These are phyloP conservation scores for Lophium mytilinum DNA, from an alignment of 495 filamentous ascomycete genomes.

Conservation along the genomic window DNA sequence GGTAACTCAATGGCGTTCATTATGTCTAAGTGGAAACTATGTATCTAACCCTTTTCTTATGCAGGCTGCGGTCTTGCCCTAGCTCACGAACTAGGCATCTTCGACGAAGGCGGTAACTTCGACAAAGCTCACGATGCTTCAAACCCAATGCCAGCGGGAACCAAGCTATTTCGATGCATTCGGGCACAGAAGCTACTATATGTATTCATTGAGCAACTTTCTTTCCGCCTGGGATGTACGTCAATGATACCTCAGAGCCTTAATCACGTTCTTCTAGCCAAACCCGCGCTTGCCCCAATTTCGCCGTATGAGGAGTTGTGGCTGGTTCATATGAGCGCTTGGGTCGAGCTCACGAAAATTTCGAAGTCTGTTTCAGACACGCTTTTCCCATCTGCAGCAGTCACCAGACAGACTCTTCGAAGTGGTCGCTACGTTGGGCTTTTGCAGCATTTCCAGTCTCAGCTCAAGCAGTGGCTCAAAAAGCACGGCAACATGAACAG, in stretches of 20 bases:
- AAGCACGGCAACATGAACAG: constrained; percentile 40
- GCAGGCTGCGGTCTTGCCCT: constrained; percentile 43
- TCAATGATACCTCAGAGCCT: constrained; percentile 45
- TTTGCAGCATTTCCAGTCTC: constrained; percentile 45
- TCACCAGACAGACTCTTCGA: constrained; percentile 44
- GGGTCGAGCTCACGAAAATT: constrained; percentile 43
- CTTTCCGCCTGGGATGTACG: constrained; percentile 46
- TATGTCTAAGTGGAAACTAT: too few species aligned
- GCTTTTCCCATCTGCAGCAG: constrained; percentile 45
- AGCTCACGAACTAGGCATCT: constrained; percentile 44
- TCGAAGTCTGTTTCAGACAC: constrained; percentile 47
- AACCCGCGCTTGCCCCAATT: constrained; percentile 12
- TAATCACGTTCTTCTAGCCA: constrained; percentile 24
- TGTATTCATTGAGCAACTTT: constrained; percentile 47
- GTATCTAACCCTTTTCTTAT: too few species aligned
- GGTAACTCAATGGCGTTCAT: too few species aligned
- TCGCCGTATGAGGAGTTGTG: constrained; percentile 20
- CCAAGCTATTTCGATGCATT: constrained; percentile 13
- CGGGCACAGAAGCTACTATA: constrained; percentile 43
- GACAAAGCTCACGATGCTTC: constrained; percentile 19
- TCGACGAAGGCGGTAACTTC: constrained; percentile 39
- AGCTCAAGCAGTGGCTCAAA: constrained; percentile 43
- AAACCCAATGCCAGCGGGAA: constrained; percentile 10
- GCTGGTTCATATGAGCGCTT: constrained; percentile 25
- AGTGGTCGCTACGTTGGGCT: constrained; percentile 46